Base-by-base conservation (phyloP, 495 filamentous ascomycete genomes). In the Antarctomyces pellizariae region DNA sequence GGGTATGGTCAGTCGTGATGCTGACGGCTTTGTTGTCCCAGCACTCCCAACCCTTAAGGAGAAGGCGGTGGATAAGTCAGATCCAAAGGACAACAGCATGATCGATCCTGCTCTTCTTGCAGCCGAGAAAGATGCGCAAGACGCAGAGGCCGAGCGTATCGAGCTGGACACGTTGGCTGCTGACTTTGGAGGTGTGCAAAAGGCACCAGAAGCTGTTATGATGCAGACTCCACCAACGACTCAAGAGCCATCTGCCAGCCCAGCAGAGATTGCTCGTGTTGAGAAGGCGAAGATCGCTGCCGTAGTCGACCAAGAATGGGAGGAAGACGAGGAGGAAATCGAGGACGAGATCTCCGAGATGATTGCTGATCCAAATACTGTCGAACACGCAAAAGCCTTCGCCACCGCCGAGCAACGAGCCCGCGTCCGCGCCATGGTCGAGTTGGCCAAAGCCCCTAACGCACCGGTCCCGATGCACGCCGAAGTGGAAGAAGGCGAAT, bases 401-500 rank as follows among this genome's bases (percentile, higher is more conserved):
- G 47, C 48, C 17, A 49, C 47, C 0, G 50, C 59, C 13, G 37
- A 40, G 6, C 41, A 49, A 26, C 38, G 53, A 9, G 47, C 49
- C 9, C 39, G 37, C 15, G 42, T 45, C 26, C 42, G 48, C 16
- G 43, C 44, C 13, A 44, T 44, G 18, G 37, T 41, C 28, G 46
- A 32, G 18, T 43, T 36, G 19, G 39, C 34, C 20, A 30, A 34
- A 18, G 39, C 30, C 12, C 41, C 30, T n/a, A 41, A 27, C 15
- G 44, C 40, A 23, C 29, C 43, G 16, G 30, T 48, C 9, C 47
- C 40, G 13, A 55, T 59, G 45, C 53, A 58, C 28, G 48, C 59
- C n/a, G 59, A 67, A 23, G 67, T 83, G 19, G 60, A 54, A 34
- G 68, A 68, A 15, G 52, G 65, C 16, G 84, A 92, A 44, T 91